Evolutionary conservation across 164 flowering plant species (phyloP).

Genomic region (Cinnamomum micranthum): DNA sequence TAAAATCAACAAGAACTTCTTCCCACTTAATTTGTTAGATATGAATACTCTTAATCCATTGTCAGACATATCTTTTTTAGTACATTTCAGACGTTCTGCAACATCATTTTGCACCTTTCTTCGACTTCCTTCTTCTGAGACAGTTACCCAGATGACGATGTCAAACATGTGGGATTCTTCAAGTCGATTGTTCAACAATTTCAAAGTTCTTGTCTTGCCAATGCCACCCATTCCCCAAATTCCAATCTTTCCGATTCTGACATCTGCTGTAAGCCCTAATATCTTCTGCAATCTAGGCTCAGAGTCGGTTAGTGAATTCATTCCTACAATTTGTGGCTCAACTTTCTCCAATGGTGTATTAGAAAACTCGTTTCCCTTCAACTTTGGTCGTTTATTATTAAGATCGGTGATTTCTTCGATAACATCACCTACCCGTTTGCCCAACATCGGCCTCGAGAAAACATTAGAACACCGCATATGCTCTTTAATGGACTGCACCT

Average conservation of each 20-base stretch:
- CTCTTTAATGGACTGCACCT: no score
- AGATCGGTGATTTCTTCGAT: no score
- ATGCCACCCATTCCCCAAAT: not conserved
- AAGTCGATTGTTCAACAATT: not conserved
- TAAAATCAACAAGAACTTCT: not conserved
- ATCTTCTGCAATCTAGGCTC: not conserved
- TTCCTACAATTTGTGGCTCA: not conserved
- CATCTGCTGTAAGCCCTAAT: not conserved
- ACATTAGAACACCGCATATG: no score
- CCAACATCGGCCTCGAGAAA: no score
- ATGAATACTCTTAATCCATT: fast-evolving
- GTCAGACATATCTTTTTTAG: no score
- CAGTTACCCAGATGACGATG: not conserved
- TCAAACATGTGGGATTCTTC: not conserved
- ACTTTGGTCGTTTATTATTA: no score
- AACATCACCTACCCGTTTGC: no score
- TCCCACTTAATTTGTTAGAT: not conserved
- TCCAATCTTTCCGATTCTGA: not conserved
- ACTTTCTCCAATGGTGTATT: not conserved
- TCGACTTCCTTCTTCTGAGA: not conserved
- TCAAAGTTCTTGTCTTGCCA: not conserved
- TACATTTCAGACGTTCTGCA: not conserved
- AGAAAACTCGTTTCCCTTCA: no score
- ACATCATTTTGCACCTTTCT: not conserved
- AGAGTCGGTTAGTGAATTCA: not conserved